Base-by-base conservation (phyloP, 1,284 basidiomycete species). In the Leccinum pseudoinsigne region DNA sequence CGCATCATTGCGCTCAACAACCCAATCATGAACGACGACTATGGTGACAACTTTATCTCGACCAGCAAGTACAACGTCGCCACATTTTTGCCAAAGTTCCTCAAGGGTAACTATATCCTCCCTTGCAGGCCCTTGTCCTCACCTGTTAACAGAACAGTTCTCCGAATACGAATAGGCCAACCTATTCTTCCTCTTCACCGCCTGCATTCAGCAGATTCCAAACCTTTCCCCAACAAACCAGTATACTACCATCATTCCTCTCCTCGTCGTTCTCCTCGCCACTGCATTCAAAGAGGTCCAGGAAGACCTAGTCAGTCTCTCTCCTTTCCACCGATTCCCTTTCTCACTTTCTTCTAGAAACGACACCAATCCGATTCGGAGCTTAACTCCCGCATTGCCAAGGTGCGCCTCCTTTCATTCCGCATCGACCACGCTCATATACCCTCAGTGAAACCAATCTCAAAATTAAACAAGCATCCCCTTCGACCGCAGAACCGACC, bases 171-270 rank as follows among this genome's bases (percentile, higher is more conserved):
- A 26, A 26, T 26, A 26, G 23, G 26, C 97, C 70, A 99, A 99
- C 77, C 66, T 99, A 66, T 99, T 99, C 83, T 99, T 99, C 86
- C 82, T 99, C 65, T 99, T 99, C 82, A 99, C 97, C 42, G 95
- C 95, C 28, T 93, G 88, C 77, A 98, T 99, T 61, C 97, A 99
- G 76, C 97, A 99, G 80, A 96, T 99, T 68, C 97, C 97, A 10
- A 93, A 88, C 69, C 97, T 99, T 5, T 99, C 97, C 3, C 97
- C 97, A 9, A 99, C 97, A 4, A 97, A 98, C 71, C 82, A 81
- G 60, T 99, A 92, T 77, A 99, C 97, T 1, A 99, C 97, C 18
- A 97, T 99, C 71, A 93, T 84, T 1, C 97, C 97, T 5, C 86
- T 99, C 23, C 88, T 84, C 1, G 84, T 95, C 55, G 97, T 99